phyloP scores from a whole-genome alignment of 2,329 filamentous ascomycete genomes.

The Parasarocladium wereldwijsianum region DNA sequence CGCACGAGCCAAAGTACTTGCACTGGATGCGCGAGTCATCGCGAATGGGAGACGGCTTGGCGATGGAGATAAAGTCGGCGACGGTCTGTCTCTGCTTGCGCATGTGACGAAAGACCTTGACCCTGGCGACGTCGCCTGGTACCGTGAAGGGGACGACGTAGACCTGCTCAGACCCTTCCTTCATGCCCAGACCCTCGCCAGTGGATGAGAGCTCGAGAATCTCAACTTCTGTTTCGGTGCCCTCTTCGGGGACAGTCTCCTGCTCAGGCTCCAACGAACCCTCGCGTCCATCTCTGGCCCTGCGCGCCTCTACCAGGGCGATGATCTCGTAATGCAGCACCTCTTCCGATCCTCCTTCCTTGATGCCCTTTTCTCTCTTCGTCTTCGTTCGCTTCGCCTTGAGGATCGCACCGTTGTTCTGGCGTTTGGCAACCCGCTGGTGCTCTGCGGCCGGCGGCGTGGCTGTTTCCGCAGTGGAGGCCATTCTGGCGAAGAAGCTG shows the following conservation, averaged over 20 bases:
- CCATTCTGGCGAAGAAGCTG: too few relatives aligned
- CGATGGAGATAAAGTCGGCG: conserved; percentile 70
- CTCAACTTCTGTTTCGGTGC: conserved; percentile 68
- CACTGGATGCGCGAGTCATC: conserved; percentile 67
- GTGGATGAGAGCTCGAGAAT: conserved; percentile 76
- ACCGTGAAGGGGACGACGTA: conserved; percentile 82
- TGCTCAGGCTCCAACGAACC: conserved; percentile 12
- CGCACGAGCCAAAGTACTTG: conserved; percentile 75
- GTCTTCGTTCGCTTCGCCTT: conserved; percentile 31
- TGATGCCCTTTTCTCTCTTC: conserved; percentile 44
- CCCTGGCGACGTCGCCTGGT: conserved; percentile 67
- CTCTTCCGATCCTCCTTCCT: conserved; percentile 50
- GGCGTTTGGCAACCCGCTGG: too few relatives aligned
- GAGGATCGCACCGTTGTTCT: too few relatives aligned
- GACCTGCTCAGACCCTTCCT: conserved; percentile 47
- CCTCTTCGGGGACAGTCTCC: conserved; percentile 36
- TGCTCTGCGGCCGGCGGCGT: too few relatives aligned
- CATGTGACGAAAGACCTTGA: conserved; percentile 65
- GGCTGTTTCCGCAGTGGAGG: too few relatives aligned
- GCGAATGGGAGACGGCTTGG: conserved; percentile 57
- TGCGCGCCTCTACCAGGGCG: conserved; percentile 32
- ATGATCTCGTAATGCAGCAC: conserved; percentile 51
- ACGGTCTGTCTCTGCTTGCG: conserved; percentile 51
- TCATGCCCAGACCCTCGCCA: conserved; percentile 73
- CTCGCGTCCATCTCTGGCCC: conserved; percentile 13